Evolutionary conservation across 306 rosid species (phyloP), one percentile per base, ranked within the genome.

Genomic region (Ammopiptanthus mongolicus): DNA sequence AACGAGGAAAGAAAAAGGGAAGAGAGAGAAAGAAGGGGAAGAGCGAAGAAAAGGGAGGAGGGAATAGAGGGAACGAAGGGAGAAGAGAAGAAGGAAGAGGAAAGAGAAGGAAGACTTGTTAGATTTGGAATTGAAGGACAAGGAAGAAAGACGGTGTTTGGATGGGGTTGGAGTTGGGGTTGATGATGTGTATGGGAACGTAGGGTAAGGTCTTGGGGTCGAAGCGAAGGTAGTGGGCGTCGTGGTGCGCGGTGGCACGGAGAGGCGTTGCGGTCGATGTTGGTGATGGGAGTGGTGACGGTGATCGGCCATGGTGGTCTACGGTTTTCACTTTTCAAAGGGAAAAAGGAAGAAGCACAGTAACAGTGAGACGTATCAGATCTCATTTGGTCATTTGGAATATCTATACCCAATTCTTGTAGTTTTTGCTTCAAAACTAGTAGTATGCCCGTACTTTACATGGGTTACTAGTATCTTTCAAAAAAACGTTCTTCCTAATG

Each of bases 1-100:
- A 10, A 93, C 91, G 25, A 91, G 89, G 81, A 92, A 92, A 50
- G 92, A 84, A 51, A 88, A 91, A 41, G 90, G 92, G 83, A 88
- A 91, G 14, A 87, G 88, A n/a, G 90, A 63, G 56, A 87, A 91
- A 0, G 95, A 91, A 76, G 93, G 92, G 12, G 97, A 89, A 3
- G 98, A 87, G 44, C 96, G 94, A 46, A 89, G 90, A 71, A 89
- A 89, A 19, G 93, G 96, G 58, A 90, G 91, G 21, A 92, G 85
- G 33, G 93, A 88, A 29, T 86, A 90, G 47, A 90, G 88, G 31
- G 96, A 90, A 8, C 92, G 93, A 3, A 91, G 89, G 25, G 96
- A 90, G 81, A 89, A 60, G 36, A 93, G 93, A 4, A 91, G 86
- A 67, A 93, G 78, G 78, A 91, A 69, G 71, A 88, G 90, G 65